Conservation (phyloP, 176 grass and related monocot species). For the Rhipidocladum racemiflorum region DNA sequence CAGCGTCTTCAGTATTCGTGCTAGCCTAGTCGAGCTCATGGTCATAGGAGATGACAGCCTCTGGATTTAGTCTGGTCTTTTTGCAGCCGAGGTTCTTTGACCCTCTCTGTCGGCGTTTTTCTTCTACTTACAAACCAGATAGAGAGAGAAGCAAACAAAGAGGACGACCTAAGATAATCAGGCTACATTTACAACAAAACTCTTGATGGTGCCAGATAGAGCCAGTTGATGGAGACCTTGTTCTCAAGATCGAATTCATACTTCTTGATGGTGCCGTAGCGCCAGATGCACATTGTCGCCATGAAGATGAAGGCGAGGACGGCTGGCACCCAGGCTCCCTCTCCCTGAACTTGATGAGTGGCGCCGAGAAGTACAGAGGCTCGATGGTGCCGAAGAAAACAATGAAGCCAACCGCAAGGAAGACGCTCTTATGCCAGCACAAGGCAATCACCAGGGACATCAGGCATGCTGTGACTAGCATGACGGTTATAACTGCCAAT, state of each 20-base stretch:
- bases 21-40: conserved; percentile 29
- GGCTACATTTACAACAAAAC: conserved; percentile 45
- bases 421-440: conserved; percentile 91
- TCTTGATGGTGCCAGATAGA: too few species aligned
- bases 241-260: conserved; percentile 90
- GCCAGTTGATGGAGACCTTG: conserved; percentile 95
- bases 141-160: background rate
- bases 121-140: background rate
- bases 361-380: conserved; percentile 85
- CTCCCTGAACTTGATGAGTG: conserved; percentile 87
- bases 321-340: conserved; percentile 88
- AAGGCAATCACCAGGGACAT: conserved; percentile 97
- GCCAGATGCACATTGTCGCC: conserved; percentile 87
- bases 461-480: conserved; percentile 92
- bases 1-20: conserved; percentile 23
- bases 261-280: conserved; percentile 89
- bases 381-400: conserved; percentile 93
- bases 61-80: background rate
- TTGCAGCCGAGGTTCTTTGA: background rate
- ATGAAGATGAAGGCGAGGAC: conserved; percentile 78
- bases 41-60: background rate
- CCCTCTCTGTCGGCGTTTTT: background rate
- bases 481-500: conserved; percentile 95
- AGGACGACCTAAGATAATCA: background rate
- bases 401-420: conserved; percentile 71